Percentiles rank a stretch among this genome's conserved stretches.
Conservation (phyloP, 345 rosid genomes). For the Gossypium anomalum region DNA sequence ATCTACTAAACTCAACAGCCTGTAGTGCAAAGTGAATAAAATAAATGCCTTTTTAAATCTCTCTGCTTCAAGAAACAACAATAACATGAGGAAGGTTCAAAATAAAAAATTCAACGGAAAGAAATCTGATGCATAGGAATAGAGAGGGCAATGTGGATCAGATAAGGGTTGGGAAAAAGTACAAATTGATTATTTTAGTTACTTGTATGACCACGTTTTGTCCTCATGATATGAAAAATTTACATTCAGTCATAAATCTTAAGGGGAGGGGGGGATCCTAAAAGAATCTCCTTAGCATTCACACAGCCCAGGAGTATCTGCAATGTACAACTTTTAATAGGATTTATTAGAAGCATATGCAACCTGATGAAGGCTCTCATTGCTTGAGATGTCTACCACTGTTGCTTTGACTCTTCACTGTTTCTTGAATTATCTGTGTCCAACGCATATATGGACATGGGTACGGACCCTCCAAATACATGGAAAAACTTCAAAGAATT, state of each 20-base stretch:
- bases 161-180: background rate
- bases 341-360: background rate
- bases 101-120: constrained; percentile 8
- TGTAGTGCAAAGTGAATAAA: constrained; percentile 26
- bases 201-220: background rate
- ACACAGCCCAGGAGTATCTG: background rate
- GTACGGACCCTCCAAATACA: background rate
- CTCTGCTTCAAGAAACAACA: constrained; percentile 9
- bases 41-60: constrained; percentile 11
- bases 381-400: background rate
- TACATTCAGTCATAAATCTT: background rate
- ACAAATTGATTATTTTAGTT: background rate
- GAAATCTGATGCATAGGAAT: background rate
- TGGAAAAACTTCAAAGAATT: background rate
- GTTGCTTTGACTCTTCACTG: too few species aligned
- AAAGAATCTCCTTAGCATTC: background rate
- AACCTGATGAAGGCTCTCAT: background rate
- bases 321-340: background rate
- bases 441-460: background rate
- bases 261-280: background rate
- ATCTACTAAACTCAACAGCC: constrained; percentile 94
- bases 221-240: background rate
- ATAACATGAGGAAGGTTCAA: constrained; percentile 6
- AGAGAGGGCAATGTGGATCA: background rate
- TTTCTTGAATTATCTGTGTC: background rate